Evolutionary conservation across 371 early-diverging fungal species (phyloP).

Genomic region (Rhizopus microsporus): DNA sequence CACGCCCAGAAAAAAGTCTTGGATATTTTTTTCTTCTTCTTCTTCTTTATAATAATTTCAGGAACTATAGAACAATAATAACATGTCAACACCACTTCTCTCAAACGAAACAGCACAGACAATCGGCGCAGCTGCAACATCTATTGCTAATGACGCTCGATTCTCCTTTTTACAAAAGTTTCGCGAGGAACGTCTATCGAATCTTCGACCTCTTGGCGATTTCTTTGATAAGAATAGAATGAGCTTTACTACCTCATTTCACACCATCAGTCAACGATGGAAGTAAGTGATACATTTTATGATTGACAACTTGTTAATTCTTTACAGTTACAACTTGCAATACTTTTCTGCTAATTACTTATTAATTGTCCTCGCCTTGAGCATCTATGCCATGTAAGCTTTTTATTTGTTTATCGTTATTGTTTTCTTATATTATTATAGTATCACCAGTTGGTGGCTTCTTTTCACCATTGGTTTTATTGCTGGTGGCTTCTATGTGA

Average conservation of each 20-base stretch:
- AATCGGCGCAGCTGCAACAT: conserved; percentile 28
- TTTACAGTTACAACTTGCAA: conserved; percentile 59
- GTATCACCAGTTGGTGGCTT: conserved; percentile 60
- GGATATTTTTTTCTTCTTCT: background rate
- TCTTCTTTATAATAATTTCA: background rate
- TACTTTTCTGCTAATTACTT: conserved; percentile 71
- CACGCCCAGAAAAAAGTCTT: background rate
- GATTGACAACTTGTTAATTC: background rate
- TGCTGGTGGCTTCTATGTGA: conserved; percentile 55
- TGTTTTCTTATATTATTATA: conserved; percentile 15
- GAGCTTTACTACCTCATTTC: conserved; percentile 52
- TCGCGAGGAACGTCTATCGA: conserved; percentile 44
- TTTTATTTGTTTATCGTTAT: background rate
- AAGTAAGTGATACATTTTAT: conserved; percentile 36
- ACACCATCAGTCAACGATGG: conserved; percentile 50
- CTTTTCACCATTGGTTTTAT: conserved; percentile 59
- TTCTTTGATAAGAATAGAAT: conserved; percentile 67
- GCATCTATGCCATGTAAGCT: conserved; percentile 66
- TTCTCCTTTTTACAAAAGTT: conserved; percentile 41
- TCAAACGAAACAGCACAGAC: conserved; percentile 27
- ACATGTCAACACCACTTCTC: conserved; percentile 30
- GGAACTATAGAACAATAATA: background rate
- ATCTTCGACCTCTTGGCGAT: conserved; percentile 58
- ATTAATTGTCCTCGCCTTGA: conserved; percentile 55
- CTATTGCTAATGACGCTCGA: conserved; percentile 41